Evolutionary conservation across 2,329 filamentous ascomycete species (phyloP).

Genomic region (Trichoderma arundinaceum): DNA sequence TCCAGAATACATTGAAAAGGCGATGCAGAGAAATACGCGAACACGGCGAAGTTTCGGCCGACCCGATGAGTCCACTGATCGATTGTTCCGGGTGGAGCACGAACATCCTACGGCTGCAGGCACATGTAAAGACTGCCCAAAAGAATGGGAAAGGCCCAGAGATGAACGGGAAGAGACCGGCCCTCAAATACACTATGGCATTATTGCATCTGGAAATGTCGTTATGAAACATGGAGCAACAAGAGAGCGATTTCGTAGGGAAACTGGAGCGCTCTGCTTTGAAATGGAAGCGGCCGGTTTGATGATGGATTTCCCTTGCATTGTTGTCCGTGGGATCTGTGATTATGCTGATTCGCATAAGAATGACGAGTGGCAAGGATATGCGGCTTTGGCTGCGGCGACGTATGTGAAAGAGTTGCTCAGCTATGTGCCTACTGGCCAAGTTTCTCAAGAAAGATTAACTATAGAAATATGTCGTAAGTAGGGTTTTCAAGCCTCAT

Average conservation of each 20-base stretch:
- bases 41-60: not conserved
- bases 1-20: not conserved
- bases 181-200: not conserved
- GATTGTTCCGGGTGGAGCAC: not conserved
- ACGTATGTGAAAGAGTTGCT: not conserved
- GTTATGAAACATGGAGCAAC: not conserved
- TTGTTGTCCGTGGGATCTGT: not conserved
- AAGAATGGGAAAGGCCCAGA: not conserved
- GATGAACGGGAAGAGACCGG: not conserved
- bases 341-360: slow-evolving; percentile 8
- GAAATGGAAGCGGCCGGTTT: not conserved
- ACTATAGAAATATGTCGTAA: not conserved
- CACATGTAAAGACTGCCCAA: not conserved
- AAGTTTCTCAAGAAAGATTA: not conserved
- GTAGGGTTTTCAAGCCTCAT: not conserved
- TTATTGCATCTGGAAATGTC: not conserved
- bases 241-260: not conserved
- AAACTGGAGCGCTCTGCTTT: not conserved
- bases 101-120: not conserved
- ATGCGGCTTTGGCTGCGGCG: not conserved
- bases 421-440: not conserved
- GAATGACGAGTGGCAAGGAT: not conserved
- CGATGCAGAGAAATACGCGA: not conserved
- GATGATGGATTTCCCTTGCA: slow-evolving; percentile 3
- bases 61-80: not conserved